These are phyloP conservation scores for Decorospora gaudefroyi DNA, from an alignment of 2,329 filamentous ascomycete species.

Conservation along the genomic window DNA sequence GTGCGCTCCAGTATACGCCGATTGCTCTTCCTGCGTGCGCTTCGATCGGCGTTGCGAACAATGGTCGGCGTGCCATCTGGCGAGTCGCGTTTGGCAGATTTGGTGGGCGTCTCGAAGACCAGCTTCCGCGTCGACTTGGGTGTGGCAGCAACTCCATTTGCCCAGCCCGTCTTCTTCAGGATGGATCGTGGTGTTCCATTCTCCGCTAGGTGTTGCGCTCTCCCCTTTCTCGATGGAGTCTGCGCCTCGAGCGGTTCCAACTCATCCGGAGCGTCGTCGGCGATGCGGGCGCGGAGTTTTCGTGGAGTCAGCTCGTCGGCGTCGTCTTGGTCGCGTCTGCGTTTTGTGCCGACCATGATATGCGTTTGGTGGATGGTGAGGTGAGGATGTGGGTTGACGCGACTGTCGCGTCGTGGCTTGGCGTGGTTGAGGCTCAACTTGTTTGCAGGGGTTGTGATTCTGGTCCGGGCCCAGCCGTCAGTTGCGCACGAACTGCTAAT, in stretches of 20 bases:
- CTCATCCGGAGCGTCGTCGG: slow-evolving; percentile 21
- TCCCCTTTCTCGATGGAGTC: slow-evolving; percentile 39
- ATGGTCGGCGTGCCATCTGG: slow-evolving; percentile 63
- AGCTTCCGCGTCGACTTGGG: slow-evolving; percentile 54
- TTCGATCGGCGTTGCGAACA: slow-evolving; percentile 75
- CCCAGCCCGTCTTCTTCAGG: slow-evolving; percentile 36
- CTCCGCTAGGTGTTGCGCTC: slow-evolving; percentile 26
- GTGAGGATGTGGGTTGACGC: slow-evolving; percentile 20
- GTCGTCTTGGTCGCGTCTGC: slow-evolving; percentile 35
- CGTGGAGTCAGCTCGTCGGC: slow-evolving; percentile 30
- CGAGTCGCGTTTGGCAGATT: slow-evolving; percentile 40
- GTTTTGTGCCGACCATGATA: slow-evolving; percentile 41
- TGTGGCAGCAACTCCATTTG: slow-evolving; percentile 39
- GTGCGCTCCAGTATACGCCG: slow-evolving; percentile 74
- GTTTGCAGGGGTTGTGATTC: neutral
- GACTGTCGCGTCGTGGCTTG: slow-evolving; percentile 30
- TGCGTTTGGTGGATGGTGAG: slow-evolving; percentile 9
- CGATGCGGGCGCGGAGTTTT: slow-evolving; percentile 31
- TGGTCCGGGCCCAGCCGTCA: slow-evolving; percentile 2
- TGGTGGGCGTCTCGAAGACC: slow-evolving; percentile 53
- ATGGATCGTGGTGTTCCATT: slow-evolving; percentile 43
- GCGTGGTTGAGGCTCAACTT: slow-evolving; percentile 5
- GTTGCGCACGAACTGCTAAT: too few relatives aligned
- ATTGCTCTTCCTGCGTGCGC: slow-evolving; percentile 83
- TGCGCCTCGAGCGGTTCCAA: slow-evolving; percentile 32